Evolutionary conservation across 2,329 filamentous ascomycete genomes (phyloP), one percentile per base, ranked within the genome.

Genomic region (Colletotrichum caudatum): DNA sequence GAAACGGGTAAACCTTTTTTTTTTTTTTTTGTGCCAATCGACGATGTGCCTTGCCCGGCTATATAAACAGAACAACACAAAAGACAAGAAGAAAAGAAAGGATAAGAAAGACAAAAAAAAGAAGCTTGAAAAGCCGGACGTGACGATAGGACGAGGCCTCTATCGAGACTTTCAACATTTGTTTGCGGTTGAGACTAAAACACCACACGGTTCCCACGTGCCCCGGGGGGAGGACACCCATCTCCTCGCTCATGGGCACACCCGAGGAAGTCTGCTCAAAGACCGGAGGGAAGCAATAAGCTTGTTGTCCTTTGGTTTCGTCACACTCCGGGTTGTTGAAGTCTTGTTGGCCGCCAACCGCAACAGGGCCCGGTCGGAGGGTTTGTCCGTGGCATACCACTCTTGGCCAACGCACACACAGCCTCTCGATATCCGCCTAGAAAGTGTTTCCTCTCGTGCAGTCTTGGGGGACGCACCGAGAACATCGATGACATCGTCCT

Each of bases 1-100:
- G 65, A 69, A 71, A 69, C 59, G 41, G 35, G 33, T 56, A 71
- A 64, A 71, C 59, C 7, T 44, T 54, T 46, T 59, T 23, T 54
- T 4, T 39, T 23, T 44, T 54, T 46, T 59, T 23, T 54, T 4
- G 33, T 23, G 5, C n/a, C 37, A n/a, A 37, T 8, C 35, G 48
- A 69, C 23, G 59, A 44, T 54, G 65, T 69, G 53, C 46, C 1
- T 64, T 29, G 23, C 29, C 59, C 59, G 56, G 26, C 4, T 20
- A 29, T 29, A 29, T 29, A 29, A 29, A 29, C 29, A 29, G 29
- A 29, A 29, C 29, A 29, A 29, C 5, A 3, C 29, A 29, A 29
- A 29, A 29, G 29, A 29, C 29, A 4, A 29, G 3, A 29, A 29
- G 29, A 29, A 29, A 3, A 29, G 29, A 29, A 29, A 29, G 5